Evolutionary conservation across 1,139 yeast genomes (phyloP), one percentile per base, ranked within the genome.

Genomic region (Sugiyamaella grinbergsii): DNA sequence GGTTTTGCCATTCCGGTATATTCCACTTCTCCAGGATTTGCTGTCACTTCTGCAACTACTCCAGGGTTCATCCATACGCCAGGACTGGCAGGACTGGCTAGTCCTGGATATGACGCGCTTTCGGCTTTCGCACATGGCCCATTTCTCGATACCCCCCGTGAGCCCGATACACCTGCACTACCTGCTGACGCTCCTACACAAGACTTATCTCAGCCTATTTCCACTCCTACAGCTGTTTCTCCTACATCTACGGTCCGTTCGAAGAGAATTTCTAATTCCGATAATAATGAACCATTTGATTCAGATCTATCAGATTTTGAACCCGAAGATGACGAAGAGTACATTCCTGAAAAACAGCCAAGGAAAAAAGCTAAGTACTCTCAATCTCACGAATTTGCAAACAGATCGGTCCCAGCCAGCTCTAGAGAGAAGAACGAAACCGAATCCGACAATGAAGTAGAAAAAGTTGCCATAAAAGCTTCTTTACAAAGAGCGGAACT

Each of bases 351-450:
- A 4, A 5, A n/a, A 16, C 37, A 3, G 18, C 22, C 23, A 33
- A 33, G 37, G 23, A 33, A n/a, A 33, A 33, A 29, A 13, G 33
- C 13, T 13, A 29, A n/a, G n/a, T n/a, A n/a, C n/a, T n/a, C n/a
- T n/a, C n/a, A n/a, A n/a, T n/a, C n/a, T n/a, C n/a, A n/a, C n/a
- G n/a, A n/a, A n/a, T n/a, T n/a, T n/a, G n/a, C n/a, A n/a, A n/a
- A n/a, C n/a, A n/a, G n/a, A n/a, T n/a, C n/a, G n/a, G n/a, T n/a
- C n/a, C n/a, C n/a, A n/a, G n/a, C n/a, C n/a, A n/a, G n/a, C n/a
- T n/a, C n/a, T n/a, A n/a, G n/a, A n/a, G n/a, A n/a, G n/a, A n/a
- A n/a, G n/a, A n/a, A n/a, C n/a, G n/a, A n/a, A n/a, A n/a, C 37
- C 11, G 37, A 33, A 33, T 20, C 28, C 16, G 40, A 36, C 6